Conservation (phyloP, 805 yeast species). For the Brettanomyces anomalus region DNA sequence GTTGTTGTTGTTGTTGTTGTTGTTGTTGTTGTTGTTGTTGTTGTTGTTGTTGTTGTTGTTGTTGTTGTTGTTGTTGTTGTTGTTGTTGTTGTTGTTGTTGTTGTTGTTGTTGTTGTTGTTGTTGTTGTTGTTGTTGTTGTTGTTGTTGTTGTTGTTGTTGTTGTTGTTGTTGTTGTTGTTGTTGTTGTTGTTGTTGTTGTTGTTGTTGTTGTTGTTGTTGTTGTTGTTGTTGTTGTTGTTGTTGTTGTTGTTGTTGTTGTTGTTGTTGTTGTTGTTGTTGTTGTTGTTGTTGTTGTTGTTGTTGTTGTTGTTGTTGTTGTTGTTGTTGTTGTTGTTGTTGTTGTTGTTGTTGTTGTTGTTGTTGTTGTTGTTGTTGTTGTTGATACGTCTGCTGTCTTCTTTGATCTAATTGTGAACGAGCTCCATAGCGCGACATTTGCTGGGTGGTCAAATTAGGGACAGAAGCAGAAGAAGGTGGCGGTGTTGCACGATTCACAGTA, state of each 20-base stretch:
- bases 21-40: no score
- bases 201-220: conserved; percentile 11
- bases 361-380: conserved; percentile 6
- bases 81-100: conserved; percentile 4
- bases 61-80: no score
- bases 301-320: conserved; percentile 1
- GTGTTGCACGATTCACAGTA: background rate
- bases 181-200: background rate
- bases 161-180: conserved; percentile 7
- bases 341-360: conserved; percentile 12
- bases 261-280: conserved; percentile 9
- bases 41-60: no score
- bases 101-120: conserved; percentile 2
- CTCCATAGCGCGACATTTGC: no score
- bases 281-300: conserved; percentile 10
- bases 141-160: conserved; percentile 13
- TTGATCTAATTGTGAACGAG: no score
- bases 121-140: background rate
- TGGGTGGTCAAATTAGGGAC: background rate
- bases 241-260: background rate
- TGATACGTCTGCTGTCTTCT: no score
- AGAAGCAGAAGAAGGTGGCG: background rate
- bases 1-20: no score
- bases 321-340: conserved; percentile 4
- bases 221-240: conserved; percentile 10